Evolutionary conservation across 805 yeast genomes (phyloP), one percentile per base, ranked within the genome.

Genomic region (Kodamaea hsintzibuensis): DNA sequence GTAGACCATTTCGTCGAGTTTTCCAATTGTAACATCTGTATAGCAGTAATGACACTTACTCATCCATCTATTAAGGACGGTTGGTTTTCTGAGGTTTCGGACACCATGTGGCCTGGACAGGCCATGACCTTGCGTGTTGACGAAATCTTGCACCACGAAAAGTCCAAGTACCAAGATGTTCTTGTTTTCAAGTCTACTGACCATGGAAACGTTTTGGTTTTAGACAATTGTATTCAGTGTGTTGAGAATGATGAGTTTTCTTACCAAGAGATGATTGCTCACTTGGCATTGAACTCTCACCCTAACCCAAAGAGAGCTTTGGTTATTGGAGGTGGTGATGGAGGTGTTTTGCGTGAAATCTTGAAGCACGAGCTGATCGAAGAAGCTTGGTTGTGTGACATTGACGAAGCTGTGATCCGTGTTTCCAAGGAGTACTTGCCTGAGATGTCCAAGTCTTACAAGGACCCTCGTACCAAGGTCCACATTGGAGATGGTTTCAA

Each of bases 31-130:
- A 22, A 22, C 6, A 22, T 17, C 19, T 14, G 22, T 40, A 40
- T 8, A 6, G n/a, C n/a, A 25, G 19, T 17, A 40, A 53, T 53
- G 52, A 38, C 42, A 18, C 74, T 81, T 56, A 70, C 84, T 46
- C 85, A 82, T 72, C 85, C 85, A 37, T 70, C 81, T 51, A 74
- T 81, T 65, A 79, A 80, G 69, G 91, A 95, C 73, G 98, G 98
- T 67, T 93, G 99, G 99, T 93, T 93, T 78, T 85, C 93, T 65
- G 99, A 93, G 74, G 80, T 89, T 71, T 89, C 96, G 61, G 90
- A 92, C 72, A 89, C 96, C 69, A 88, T 91, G 90, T 93, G 97
- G 96, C 98, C 99, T 30, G 99, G 99, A 60, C 97, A 92, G 81
- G 98, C 98, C 62, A 86, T 95, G 95, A 83, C 91, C 50, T 80